A percentile compares a stretch with the other conserved stretches of the same genome.
These are phyloP conservation scores for Scenedesmus sp. DNA, from an alignment of 163 green algal species.

Conservation along the genomic window DNA sequence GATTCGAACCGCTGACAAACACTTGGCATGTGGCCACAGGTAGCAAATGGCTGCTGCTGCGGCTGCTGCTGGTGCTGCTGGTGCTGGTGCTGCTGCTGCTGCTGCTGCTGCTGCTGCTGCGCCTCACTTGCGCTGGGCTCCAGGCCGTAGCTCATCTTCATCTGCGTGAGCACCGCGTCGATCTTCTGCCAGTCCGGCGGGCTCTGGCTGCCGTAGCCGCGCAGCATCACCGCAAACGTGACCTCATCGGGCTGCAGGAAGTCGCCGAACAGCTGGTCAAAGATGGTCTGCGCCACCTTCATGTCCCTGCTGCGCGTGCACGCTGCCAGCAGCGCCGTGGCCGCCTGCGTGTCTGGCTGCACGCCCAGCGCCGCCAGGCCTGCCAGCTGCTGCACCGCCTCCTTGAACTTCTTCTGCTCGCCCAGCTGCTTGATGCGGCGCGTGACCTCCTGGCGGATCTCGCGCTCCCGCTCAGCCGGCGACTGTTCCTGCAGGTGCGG, in stretches of 20 bases:
- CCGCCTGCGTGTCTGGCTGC: constrained; percentile 84
- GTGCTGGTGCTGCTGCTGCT: neutral
- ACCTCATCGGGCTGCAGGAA: constrained; percentile 86
- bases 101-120: neutral
- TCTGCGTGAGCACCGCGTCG: constrained; percentile 71
- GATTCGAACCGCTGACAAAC: too few relatives aligned
- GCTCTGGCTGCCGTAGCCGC: constrained; percentile 77
- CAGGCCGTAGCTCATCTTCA: constrained; percentile 77
- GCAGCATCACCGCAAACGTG: constrained; percentile 84
- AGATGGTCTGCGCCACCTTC: constrained; percentile 84
- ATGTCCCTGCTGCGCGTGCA: constrained; percentile 80
- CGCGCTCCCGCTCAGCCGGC: constrained; percentile 36
- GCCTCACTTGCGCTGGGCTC: constrained; percentile 69
- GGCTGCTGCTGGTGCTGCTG: neutral
- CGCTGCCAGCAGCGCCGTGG: constrained; percentile 85
- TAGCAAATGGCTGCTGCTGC: neutral
- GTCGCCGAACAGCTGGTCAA: constrained; percentile 89
- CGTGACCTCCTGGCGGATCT: constrained; percentile 62
- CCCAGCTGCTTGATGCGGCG: constrained; percentile 76
- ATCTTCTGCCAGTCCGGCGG: constrained; percentile 84
- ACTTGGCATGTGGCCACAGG: neutral
- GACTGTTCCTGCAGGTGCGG: constrained; percentile 5
- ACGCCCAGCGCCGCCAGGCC: constrained; percentile 76
- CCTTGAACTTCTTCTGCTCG: constrained; percentile 65
- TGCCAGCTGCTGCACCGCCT: constrained; percentile 80